Conservation (phyloP, 2,329 filamentous ascomycete species). For the Pseudogymnoascus sp. region DNA sequence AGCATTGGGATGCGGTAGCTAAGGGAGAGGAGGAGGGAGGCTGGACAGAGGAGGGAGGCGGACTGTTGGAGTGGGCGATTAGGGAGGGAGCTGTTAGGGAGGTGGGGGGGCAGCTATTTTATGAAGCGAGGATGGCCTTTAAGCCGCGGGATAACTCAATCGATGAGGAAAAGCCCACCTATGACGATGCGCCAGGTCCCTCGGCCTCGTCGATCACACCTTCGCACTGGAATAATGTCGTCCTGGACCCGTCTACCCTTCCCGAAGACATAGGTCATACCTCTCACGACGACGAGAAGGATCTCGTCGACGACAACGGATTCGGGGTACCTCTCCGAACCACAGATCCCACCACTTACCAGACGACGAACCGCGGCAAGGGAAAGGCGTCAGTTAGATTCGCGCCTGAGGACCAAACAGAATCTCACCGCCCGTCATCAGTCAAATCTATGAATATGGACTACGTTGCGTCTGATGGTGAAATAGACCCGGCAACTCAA, state of each 20-base stretch:
- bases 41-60: neutral
- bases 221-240: neutral
- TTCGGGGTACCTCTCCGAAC: neutral
- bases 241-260: neutral
- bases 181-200: neutral
- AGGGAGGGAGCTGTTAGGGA: neutral
- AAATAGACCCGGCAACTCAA: no score
- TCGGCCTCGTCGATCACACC: neutral
- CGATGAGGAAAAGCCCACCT: neutral
- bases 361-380: neutral
- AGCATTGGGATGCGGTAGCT: constrained; percentile 57
- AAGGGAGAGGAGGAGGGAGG: neutral
- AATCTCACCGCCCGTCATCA: neutral
- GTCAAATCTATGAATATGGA: neutral
- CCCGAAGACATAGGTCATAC: neutral
- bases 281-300: neutral
- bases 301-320: neutral
- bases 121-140: neutral
- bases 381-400: neutral
- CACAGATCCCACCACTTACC: neutral
- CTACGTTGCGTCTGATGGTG: no score
- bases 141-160: neutral
- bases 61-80: neutral
- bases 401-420: neutral
- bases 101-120: neutral